These are phyloP conservation scores for Pseudopyricularia cyperi DNA, from an alignment of 2,329 filamentous ascomycete genomes.

Conservation along the genomic window DNA sequence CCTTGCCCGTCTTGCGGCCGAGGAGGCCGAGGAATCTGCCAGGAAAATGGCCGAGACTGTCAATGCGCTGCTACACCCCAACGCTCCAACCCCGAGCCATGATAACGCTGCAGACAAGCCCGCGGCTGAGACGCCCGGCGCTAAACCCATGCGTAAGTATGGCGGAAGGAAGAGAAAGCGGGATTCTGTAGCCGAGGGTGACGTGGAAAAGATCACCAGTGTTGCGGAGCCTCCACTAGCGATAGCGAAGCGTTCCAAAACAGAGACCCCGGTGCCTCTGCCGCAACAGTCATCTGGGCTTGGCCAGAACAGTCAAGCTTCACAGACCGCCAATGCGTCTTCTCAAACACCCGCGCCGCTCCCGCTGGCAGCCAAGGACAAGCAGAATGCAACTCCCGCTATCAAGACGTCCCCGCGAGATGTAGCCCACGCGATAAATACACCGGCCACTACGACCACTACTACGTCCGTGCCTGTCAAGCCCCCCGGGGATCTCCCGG, in stretches of 20 bases:
- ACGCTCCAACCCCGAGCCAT: conserved; percentile 6
- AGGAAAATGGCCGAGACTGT: conserved; percentile 15
- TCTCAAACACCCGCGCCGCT: conserved; percentile 19
- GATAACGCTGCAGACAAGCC: conserved; percentile 6
- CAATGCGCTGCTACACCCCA: neutral
- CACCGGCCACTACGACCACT: conserved; percentile 9
- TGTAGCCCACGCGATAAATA: conserved; percentile 2
- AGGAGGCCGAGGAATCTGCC: conserved; percentile 36
- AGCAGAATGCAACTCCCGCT: conserved; percentile 6
- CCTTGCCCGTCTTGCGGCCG: conserved; percentile 45
- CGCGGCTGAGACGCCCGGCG: neutral
- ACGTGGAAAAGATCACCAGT: conserved; percentile 14
- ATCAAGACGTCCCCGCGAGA: conserved; percentile 4
- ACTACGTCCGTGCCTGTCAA: conserved; percentile 14
- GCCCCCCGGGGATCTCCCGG: conserved; percentile 16
- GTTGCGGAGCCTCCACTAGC: conserved; percentile 5
- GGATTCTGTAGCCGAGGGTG: conserved; percentile 15
- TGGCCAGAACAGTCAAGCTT: conserved; percentile 9
- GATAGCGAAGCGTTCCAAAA: conserved; percentile 12
- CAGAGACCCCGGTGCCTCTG: conserved; percentile 23
- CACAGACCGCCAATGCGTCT: conserved; percentile 6
- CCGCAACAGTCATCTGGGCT: conserved; percentile 12
- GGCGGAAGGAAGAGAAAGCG: conserved; percentile 20
- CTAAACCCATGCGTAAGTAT: conserved; percentile 7
- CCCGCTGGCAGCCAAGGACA: conserved; percentile 15